Evolutionary conservation across 1,139 yeast species (phyloP), one percentile per base, ranked within the genome.

Genomic region (Eremothecium coryli): DNA sequence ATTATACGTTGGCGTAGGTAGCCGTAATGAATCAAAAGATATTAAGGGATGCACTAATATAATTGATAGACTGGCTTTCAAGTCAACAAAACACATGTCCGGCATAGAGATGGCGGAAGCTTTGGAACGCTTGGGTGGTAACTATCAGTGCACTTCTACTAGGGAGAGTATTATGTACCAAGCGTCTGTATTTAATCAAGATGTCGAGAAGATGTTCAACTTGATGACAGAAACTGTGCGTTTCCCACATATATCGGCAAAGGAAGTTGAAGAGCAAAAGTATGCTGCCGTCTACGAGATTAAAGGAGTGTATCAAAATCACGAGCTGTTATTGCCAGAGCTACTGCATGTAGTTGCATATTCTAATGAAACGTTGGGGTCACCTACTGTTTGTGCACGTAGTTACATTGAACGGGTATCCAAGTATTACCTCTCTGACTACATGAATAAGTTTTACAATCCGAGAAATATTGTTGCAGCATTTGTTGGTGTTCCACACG

Each of bases 141-240:
- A 88, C 58, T 86, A 82, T 59, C 88, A 85, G 76, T 82, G 95
- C 53, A 80, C 95, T 1, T 84, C 95, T 1, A 84, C 93, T 18
- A 70, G 98, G 52, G 98, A 90, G 56, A 73, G 93, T 4, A 71
- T 90, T 65, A 75, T 90, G 64, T 90, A 90, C 58, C 97, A 90
- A 58, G 94, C 96, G 2, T 79, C 95, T 2, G 95, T 86, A 1
- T 90, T 90, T 66, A 86, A 88, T 55, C 61, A 71, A 36, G 95
- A 88, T 53, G 77, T 81, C n/a, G 93, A 76, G 29, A 65, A 68
- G 44, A 86, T 93, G 95, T 74, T 84, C 46, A 72, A 71, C 29
- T 65, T 85, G 35, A 66, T 90, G 48, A 65, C 85, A n/a, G 93
- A 86, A 47, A 84, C 96, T 0, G 78, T 88, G 7, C 63, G 78